Conservation (phyloP, 768 basidiomycete genomes). For the Lactifluus hygrophoroides region DNA sequence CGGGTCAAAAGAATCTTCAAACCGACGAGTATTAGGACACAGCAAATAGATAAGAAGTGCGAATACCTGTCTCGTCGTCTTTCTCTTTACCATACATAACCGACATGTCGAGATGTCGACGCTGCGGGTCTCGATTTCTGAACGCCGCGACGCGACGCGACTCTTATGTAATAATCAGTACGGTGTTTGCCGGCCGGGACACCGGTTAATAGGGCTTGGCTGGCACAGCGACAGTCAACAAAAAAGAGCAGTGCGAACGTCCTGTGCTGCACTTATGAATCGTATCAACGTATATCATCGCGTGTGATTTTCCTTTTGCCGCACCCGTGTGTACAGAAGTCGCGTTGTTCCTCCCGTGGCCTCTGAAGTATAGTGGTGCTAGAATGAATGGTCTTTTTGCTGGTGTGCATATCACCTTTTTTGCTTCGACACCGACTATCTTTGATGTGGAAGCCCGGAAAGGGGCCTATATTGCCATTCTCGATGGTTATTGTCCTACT, state of each 20-base stretch:
- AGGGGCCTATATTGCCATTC: conserved; percentile 2
- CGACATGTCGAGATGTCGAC: conserved; percentile 31
- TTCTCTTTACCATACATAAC: conserved; percentile 63
- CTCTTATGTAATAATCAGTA: neutral
- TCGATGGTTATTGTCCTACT: neutral
- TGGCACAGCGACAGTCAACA: too few relatives aligned
- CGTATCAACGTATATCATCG: neutral
- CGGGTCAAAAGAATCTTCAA: conserved; percentile 16
- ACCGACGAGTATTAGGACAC: neutral
- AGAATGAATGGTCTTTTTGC: conserved; percentile 22
- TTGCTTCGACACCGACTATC: conserved; percentile 1
- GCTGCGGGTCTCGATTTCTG: neutral
- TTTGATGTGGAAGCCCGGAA: conserved; percentile 6
- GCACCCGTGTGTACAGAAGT: conserved; percentile 30
- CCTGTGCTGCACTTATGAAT: neutral
- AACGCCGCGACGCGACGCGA: conserved; percentile 12
- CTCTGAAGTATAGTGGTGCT: conserved; percentile 31
- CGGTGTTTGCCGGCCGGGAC: neutral
- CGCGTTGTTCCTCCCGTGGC: conserved; percentile 27
- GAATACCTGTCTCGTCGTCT: conserved; percentile 30
- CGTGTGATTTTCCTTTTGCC: neutral
- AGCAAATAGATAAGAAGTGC: neutral
- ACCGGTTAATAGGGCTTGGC: too few relatives aligned
- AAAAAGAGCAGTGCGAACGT: too few relatives aligned
- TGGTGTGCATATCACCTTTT: neutral